Conservation (phyloP, 495 filamentous ascomycete genomes). For the Glarea lozoyensis region DNA sequence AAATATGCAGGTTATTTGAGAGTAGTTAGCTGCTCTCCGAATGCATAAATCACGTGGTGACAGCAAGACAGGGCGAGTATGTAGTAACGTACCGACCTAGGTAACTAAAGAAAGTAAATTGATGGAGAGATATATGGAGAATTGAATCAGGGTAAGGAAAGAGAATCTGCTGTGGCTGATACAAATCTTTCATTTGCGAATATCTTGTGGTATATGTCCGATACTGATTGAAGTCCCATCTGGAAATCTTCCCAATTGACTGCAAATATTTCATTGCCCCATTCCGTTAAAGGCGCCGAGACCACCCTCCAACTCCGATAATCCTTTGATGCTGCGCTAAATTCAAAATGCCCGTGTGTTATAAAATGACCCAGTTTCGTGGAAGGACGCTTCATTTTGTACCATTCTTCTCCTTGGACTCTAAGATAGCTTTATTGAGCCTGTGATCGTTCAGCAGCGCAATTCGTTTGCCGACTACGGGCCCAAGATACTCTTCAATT, state of each 20-base stretch:
- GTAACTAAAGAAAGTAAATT: not conserved
- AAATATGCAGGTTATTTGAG: not conserved
- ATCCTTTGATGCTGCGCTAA: too few relatives aligned
- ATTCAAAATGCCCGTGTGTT: too few relatives aligned
- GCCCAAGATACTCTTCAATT: slow-evolving; percentile 44
- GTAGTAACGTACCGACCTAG: too few relatives aligned
- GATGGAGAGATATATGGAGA: not conserved
- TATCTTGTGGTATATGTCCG: too few relatives aligned
- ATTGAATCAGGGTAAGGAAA: not conserved
- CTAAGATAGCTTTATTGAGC: slow-evolving; percentile 41
- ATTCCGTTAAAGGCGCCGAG: not conserved
- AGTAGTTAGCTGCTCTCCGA: not conserved
- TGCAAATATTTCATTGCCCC: not conserved
- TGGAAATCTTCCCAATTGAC: not conserved
- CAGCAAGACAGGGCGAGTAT: not conserved
- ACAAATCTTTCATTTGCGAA: too few relatives aligned
- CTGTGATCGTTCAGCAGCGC: slow-evolving; percentile 39
- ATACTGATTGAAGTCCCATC: too few relatives aligned
- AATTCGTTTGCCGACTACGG: slow-evolving; percentile 51
- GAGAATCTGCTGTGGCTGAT: too few relatives aligned
- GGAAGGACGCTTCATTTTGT: not conserved
- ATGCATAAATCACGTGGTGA: not conserved
- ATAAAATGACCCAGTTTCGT: not conserved
- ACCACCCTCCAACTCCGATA: not conserved
- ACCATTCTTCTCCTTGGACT: slow-evolving; percentile 24